Evolutionary conservation across 1,139 yeast genomes (phyloP), one percentile per base, ranked within the genome.

Genomic region (Kodamaea sp.): DNA sequence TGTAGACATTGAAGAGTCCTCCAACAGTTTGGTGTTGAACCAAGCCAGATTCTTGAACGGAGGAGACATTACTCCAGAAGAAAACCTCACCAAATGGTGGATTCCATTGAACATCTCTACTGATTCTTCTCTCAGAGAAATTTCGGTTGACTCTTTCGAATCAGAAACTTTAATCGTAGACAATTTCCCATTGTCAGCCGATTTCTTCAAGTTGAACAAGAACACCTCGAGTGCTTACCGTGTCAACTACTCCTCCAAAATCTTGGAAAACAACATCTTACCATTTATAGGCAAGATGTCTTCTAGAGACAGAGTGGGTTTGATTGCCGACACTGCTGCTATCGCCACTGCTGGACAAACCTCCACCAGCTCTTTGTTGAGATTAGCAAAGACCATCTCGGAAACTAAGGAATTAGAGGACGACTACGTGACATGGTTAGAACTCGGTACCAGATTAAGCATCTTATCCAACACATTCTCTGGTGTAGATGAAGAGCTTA

Each of bases 11-110:
- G 66, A 58, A 22, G 61, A 57, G 18, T 58, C 60, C 13, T 54
- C 53, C 23, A 23, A 34, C 11, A 57, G 68, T 29, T 63, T 85
- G 47, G 68, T 67, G 10, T 68, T 85, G 37, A 70, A 68, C 31
- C 95, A 87, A 65, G 73, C 84, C 54, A 77, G 96, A 53, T 87
- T 81, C 65, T 71, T 87, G 51, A 74, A 80, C 36, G 78, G 92
- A 35, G 95, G 90, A 35, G 95, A 85, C 57, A 89, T 78, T 41
- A 76, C 73, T 52, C 78, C 77, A 4, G 89, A 79, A 42, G 61
- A 56, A 26, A 44, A 55, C 39, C 34, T 38, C 23, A 74, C 81
- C n/a, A 44, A 59, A 13, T 85, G 94, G 94, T 83, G 89, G 87
- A 64, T 83, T 36, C 94, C 94, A 4, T 64, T 81, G 39, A 70